A percentile compares a stretch with the other conserved stretches of the same genome.
Evolutionary conservation across 1,284 basidiomycete species (phyloP).

Genomic region (Athelia psychrophila): DNA sequence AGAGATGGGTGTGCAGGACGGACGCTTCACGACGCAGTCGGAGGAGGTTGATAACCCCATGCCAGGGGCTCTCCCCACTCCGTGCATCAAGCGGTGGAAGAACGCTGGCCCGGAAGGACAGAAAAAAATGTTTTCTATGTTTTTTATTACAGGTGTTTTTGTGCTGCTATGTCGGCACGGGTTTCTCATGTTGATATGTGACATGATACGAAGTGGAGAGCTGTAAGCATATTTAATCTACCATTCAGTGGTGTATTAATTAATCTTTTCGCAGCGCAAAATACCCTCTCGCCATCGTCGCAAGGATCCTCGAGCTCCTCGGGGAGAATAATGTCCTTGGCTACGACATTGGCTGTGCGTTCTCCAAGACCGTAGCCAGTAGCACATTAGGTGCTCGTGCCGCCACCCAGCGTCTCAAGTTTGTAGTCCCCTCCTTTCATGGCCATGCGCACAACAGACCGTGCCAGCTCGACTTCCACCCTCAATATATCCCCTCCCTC

Average conservation of each 20-base stretch:
- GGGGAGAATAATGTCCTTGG: slow-evolving; percentile 14
- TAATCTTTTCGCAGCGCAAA: slow-evolving; percentile 28
- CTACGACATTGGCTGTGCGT: slow-evolving; percentile 34
- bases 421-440: slow-evolving; percentile 13
- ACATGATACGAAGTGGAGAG: slow-evolving; percentile 26
- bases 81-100: slow-evolving; percentile 30
- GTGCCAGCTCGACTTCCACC: slow-evolving; percentile 20
- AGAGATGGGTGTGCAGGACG: slow-evolving; percentile 4
- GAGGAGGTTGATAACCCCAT: slow-evolving; percentile 6
- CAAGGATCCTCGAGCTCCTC: slow-evolving; percentile 18
- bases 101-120: slow-evolving; percentile 25
- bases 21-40: slow-evolving; percentile 5
- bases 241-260: background rate
- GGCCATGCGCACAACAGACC: slow-evolving; percentile 20
- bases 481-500: slow-evolving; percentile 10
- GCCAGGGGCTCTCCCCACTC: background rate
- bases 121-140: slow-evolving; percentile 28
- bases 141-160: slow-evolving; percentile 31
- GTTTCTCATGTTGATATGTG: slow-evolving; percentile 17
- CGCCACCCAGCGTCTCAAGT: slow-evolving; percentile 1
- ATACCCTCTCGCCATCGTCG: slow-evolving; percentile 26
- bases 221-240: slow-evolving; percentile 19
- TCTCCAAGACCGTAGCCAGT: slow-evolving; percentile 20
- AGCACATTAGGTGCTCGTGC: slow-evolving; percentile 17
- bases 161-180: slow-evolving; percentile 26